A percentile compares a stretch with the other conserved stretches of the same genome.
These are phyloP conservation scores for Aspergillus cavernicola DNA, from an alignment of 495 filamentous ascomycete genomes.

Conservation along the genomic window DNA sequence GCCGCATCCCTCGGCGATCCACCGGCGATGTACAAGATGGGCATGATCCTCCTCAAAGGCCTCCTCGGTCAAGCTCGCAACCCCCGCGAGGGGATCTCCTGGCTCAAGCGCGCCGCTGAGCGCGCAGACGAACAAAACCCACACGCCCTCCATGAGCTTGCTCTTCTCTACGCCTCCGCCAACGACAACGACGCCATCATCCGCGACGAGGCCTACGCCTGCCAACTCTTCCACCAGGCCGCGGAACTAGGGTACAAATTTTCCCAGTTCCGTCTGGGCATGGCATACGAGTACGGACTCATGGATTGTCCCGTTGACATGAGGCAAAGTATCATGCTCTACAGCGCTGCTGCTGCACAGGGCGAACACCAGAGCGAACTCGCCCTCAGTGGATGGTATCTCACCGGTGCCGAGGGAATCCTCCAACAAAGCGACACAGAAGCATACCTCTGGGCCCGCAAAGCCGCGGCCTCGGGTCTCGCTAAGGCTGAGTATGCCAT, in stretches of 20 bases:
- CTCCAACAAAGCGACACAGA: conserved; percentile 91
- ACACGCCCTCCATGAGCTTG: conserved; percentile 92
- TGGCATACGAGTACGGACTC: conserved; percentile 84
- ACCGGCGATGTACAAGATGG: conserved; percentile 96
- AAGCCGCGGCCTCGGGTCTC: conserved; percentile 79
- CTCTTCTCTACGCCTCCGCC: conserved; percentile 74
- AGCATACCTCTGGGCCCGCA: conserved; percentile 94
- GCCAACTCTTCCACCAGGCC: conserved; percentile 78
- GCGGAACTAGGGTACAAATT: conserved; percentile 91
- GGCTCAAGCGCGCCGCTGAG: conserved; percentile 91
- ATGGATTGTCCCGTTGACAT: conserved; percentile 80
- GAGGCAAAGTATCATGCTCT: conserved; percentile 83
- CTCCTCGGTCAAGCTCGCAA: conserved; percentile 87
- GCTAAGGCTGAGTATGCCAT: conserved; percentile 95
- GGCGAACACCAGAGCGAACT: conserved; percentile 94
- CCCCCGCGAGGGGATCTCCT: conserved; percentile 77
- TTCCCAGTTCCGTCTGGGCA: conserved; percentile 85
- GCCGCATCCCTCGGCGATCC: conserved; percentile 86
- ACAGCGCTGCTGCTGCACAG: conserved; percentile 85
- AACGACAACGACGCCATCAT: conserved; percentile 65
- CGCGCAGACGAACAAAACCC: conserved; percentile 86
- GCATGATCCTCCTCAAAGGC: conserved; percentile 91
- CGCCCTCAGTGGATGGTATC: conserved; percentile 91
- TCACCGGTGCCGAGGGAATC: conserved; percentile 85
- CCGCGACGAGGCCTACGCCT: conserved; percentile 75